Evolutionary conservation across 106 monocot species (phyloP).

Genomic region (Acanthochlamys bracteata): DNA sequence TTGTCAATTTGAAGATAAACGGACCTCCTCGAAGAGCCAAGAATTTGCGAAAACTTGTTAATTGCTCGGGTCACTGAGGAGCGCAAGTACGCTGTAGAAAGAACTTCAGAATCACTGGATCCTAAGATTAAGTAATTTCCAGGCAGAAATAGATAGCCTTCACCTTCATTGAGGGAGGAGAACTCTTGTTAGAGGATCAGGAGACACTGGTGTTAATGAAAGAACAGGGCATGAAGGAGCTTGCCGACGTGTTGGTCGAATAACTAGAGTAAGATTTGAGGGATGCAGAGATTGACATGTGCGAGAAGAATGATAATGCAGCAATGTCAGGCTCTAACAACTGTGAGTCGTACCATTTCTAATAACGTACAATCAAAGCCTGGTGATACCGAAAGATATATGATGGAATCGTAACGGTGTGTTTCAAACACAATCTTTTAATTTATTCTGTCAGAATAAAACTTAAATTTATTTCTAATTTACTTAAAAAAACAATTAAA

Average conservation of each 20-base stretch:
- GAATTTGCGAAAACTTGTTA: conserved; percentile 49
- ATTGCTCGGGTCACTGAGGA: conserved; percentile 57
- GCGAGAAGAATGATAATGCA: conserved; percentile 13
- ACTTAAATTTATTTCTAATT: too few relatives aligned
- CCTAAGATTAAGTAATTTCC: conserved; percentile 21
- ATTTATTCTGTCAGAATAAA: too few relatives aligned
- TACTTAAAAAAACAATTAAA: too few relatives aligned
- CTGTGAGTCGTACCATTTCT: conserved; percentile 4
- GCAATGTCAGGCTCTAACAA: conserved; percentile 2
- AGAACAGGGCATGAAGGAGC: conserved; percentile 15
- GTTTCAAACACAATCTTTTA: too few relatives aligned
- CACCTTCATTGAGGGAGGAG: conserved; percentile 19
- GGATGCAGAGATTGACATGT: conserved; percentile 39
- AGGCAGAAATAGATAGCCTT: conserved; percentile 17
- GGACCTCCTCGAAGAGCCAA: conserved; percentile 1
- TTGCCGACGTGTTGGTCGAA: conserved; percentile 34
- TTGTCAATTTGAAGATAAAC: conserved; percentile 27
- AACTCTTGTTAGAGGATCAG: conserved; percentile 26
- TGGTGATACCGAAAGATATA: conserved; percentile 13
- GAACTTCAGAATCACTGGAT: conserved; percentile 21
- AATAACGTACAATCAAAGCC: conserved; percentile 25
- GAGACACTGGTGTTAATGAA: conserved; percentile 25
- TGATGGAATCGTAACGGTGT: conserved; percentile 23
- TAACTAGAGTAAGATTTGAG: conserved; percentile 40
- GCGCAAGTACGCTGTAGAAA: conserved; percentile 21